A percentile compares a stretch with the other conserved stretches of the same genome.
Conservation (phyloP, 306 rosid genomes). For the Albizia julibrissin region DNA sequence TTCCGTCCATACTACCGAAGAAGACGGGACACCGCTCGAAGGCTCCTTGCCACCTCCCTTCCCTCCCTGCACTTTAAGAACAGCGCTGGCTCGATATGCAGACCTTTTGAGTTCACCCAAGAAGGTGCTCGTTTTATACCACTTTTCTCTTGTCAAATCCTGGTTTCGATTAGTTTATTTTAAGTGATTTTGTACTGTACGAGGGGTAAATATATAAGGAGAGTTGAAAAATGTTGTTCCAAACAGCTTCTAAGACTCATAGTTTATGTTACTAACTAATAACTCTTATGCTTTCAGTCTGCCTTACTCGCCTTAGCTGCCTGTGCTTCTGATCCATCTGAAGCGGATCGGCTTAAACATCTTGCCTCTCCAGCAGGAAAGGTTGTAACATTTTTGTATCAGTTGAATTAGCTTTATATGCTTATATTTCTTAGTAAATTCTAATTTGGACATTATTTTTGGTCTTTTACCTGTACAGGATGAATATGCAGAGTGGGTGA, state of each 20-base stretch:
- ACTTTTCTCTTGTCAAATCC: neutral
- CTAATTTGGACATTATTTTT: slow-evolving; percentile 34
- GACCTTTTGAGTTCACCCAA: slow-evolving; percentile 92
- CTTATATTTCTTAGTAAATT: slow-evolving; percentile 35
- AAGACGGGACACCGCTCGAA: slow-evolving; percentile 81
- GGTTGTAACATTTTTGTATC: slow-evolving; percentile 49
- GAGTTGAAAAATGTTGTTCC: no score
- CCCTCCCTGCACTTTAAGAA: slow-evolving; percentile 77
- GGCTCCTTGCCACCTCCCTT: slow-evolving; percentile 84
- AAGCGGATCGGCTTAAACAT: slow-evolving; percentile 83
- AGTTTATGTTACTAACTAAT: slow-evolving; percentile 22
- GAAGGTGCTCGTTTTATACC: slow-evolving; percentile 58
- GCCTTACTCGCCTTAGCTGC: slow-evolving; percentile 86
- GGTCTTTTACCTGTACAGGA: slow-evolving; percentile 54
- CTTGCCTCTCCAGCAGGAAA: slow-evolving; percentile 97
- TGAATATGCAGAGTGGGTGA: slow-evolving; percentile 87
- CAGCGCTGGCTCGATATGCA: slow-evolving; percentile 72
- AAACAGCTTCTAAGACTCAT: neutral
- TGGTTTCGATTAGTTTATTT: no score
- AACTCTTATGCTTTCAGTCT: slow-evolving; percentile 55
- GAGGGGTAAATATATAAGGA: no score
- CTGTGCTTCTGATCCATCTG: slow-evolving; percentile 83
- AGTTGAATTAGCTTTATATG: neutral
- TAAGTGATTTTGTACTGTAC: no score
- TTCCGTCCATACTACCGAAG: slow-evolving; percentile 74